Evolutionary conservation across 2,329 filamentous ascomycete genomes (phyloP), one percentile per base, ranked within the genome.

Genomic region (Ophiocordyceps camponoti-rufipedis): DNA sequence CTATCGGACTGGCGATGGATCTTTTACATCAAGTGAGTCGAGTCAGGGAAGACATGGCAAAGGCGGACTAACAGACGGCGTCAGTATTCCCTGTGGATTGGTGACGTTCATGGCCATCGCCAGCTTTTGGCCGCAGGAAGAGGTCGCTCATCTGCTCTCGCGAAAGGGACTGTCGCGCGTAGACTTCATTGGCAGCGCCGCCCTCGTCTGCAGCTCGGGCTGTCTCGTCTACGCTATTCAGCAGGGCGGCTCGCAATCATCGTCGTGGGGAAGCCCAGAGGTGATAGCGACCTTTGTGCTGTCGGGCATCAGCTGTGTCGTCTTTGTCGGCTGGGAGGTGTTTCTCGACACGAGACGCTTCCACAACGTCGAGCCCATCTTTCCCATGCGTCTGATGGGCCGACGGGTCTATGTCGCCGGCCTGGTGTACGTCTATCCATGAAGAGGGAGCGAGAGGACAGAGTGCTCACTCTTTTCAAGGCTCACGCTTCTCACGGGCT

Each of bases 21-120:
- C 38, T 79, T 79, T 55, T 72, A 72, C 56, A 70, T 78, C 55
- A 80, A 80, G 73, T 77, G 58, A 42, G 67, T 51, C 9, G 14
- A 7, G 44, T 23, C 5, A 18, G 5, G 18, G 14, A 8, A 12
- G n/a, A 14, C 5, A n/a, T 18, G 13, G 39, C 14, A 35, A 16
- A 3, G 16, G 5, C 23, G 23, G 44, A 19, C 47, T 56, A 46
- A 54, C n/a, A 48, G 28, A 8, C 23, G 23, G 23, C 8, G n/a
- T 13, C 46, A 74, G 71, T 50, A 62, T 74, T 19, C 72, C 72
- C 0, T 67, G 69, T 49, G 70, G 70, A 1, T 53, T 67, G 2
- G 51, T 67, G 11, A 63, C 68, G 4, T 62, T 74, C n/a, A 51
- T 65, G 14, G 63, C 62, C 5, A 64, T 75, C 3, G 62, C 67